Evolutionary conservation across 139 green algal genomes (phyloP).

Genomic region (Medakamo hakoo): DNA sequence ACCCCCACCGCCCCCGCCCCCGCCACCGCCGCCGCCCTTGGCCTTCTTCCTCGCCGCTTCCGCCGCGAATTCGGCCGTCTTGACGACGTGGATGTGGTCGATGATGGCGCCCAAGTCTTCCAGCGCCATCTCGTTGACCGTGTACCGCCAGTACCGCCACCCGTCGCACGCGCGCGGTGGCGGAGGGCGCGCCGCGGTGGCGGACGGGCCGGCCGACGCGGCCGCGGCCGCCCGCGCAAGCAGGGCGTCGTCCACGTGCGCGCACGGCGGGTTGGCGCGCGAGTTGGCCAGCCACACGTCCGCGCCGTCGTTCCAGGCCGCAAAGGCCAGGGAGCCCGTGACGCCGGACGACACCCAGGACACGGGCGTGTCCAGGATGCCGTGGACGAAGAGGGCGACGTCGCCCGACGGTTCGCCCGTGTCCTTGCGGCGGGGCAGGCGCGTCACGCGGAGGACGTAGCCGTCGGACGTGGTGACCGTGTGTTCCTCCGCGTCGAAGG

Average conservation of each 20-base stretch:
- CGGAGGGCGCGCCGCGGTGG: no score
- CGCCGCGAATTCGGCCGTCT: constrained; percentile 52
- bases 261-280: constrained; percentile 55
- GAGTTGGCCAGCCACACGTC: constrained; percentile 90
- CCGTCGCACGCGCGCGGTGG: constrained; percentile 18
- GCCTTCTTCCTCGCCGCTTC: not conserved
- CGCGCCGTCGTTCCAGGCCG: constrained; percentile 72
- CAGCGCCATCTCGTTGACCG: constrained; percentile 64
- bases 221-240: no score
- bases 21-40: no score
- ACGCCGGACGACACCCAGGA: constrained; percentile 70
- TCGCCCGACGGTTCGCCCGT: constrained; percentile 23
- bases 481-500: constrained; percentile 51
- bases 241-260: constrained; percentile 22
- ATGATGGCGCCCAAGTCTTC: constrained; percentile 46
- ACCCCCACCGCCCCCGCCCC: not conserved
- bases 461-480: constrained; percentile 57
- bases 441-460: constrained; percentile 68
- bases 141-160: constrained; percentile 69
- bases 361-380: constrained; percentile 81
- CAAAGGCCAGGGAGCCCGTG: constrained; percentile 69
- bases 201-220: no score
- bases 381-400: constrained; percentile 78
- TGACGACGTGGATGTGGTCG: constrained; percentile 65
- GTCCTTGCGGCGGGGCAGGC: constrained; percentile 51